phyloP scores from a whole-genome alignment of 306 rosid species.

The Vachellia collinsii region DNA sequence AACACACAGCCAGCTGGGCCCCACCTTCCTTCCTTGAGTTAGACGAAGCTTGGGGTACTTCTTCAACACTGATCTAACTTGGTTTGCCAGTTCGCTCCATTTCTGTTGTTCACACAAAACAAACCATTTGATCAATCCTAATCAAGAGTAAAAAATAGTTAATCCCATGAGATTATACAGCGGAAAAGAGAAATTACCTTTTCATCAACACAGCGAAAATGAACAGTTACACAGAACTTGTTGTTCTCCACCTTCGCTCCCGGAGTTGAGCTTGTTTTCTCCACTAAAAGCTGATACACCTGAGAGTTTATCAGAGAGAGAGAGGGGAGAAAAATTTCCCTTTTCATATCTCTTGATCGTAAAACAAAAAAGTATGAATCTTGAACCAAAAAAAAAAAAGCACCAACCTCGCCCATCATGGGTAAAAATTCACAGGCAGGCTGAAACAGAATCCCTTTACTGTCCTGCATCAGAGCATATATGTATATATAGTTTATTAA shows the following conservation, averaged over 20 bases:
- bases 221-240: constrained; percentile 82
- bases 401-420: constrained; percentile 69
- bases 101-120: constrained; percentile 51
- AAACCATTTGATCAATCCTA: constrained; percentile 22
- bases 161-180: not conserved
- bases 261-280: constrained; percentile 66
- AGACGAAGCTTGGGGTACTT: constrained; percentile 74
- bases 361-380: not conserved
- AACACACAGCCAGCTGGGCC: constrained; percentile 19
- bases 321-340: not conserved
- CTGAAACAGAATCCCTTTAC: constrained; percentile 68
- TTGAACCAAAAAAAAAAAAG: constrained; percentile 36
- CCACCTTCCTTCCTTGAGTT: constrained; percentile 84
- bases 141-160: not conserved
- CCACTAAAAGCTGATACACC: constrained; percentile 61
- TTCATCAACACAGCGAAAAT: constrained; percentile 87
- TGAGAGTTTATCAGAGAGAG: constrained; percentile 15
- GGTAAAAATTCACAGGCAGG: constrained; percentile 86
- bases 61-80: constrained; percentile 73
- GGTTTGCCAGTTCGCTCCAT: constrained; percentile 73
- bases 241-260: constrained; percentile 85
- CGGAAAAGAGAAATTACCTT: constrained; percentile 45
- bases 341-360: not conserved
- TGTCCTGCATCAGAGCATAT: constrained; percentile 47
- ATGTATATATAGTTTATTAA: too few species aligned